A percentile compares a stretch with the other conserved stretches of the same genome.
phyloP scores from a whole-genome alignment of 75 land plant genomes.

The Picea sitchensis region DNA sequence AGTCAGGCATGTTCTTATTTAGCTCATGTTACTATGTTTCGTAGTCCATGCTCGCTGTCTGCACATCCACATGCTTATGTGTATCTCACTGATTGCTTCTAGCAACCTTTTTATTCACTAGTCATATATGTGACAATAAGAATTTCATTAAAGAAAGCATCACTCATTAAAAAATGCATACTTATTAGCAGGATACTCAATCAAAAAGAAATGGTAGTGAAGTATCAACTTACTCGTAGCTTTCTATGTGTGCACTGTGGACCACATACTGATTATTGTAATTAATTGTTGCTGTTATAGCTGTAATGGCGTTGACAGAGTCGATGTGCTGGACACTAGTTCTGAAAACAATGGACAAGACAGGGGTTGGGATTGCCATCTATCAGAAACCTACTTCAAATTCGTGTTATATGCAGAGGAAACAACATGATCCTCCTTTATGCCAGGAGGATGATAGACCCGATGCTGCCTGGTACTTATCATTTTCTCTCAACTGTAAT shows the following conservation, averaged over 20 bases:
- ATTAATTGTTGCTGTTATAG: slow-evolving; percentile 30
- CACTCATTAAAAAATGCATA: neutral
- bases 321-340: slow-evolving; percentile 85
- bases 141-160: neutral
- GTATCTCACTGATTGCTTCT: neutral
- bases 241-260: neutral
- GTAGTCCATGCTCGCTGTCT: no score
- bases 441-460: slow-evolving; percentile 40
- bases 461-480: slow-evolving; percentile 73
- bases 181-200: neutral
- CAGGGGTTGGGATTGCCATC: slow-evolving; percentile 81
- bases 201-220: neutral
- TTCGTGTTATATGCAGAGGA: slow-evolving; percentile 61
- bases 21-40: no score
- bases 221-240: neutral
- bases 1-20: no score
- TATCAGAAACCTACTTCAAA: slow-evolving; percentile 87
- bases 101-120: neutral
- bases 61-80: neutral
- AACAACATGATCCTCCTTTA: slow-evolving; percentile 50
- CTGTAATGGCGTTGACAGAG: slow-evolving; percentile 60
- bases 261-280: neutral
- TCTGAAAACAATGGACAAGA: slow-evolving; percentile 35
- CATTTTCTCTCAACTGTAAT: neutral
- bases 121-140: neutral